Evolutionary conservation across 331 rosid species (phyloP).

Genomic region (Quercus phellos): DNA sequence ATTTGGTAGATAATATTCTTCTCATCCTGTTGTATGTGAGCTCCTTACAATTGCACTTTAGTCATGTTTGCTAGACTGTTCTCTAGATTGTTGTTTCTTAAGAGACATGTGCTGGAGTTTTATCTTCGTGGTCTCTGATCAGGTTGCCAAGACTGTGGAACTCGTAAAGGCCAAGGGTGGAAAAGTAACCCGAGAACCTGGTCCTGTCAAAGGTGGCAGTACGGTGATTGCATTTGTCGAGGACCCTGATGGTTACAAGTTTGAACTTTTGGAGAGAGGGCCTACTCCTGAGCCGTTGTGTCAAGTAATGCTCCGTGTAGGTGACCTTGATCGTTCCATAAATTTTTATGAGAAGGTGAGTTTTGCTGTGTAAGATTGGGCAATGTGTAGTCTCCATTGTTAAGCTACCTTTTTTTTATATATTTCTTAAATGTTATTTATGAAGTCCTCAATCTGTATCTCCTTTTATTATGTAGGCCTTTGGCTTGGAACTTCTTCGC

Average conservation of each 20-base stretch:
- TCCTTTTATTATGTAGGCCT: conserved; percentile 44
- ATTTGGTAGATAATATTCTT: neutral
- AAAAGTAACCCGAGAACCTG: conserved; percentile 76
- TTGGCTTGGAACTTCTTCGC: conserved; percentile 88
- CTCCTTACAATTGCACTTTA: neutral
- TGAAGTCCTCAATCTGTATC: neutral
- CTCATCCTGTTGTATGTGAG: neutral
- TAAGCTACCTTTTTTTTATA: conserved; percentile 1
- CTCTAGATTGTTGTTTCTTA: conserved; percentile 17
- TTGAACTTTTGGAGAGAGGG: conserved; percentile 81
- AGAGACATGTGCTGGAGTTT: neutral
- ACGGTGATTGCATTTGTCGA: conserved; percentile 63
- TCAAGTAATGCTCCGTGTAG: conserved; percentile 95
- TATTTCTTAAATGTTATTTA: conserved; percentile 7
- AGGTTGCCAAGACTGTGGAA: conserved; percentile 83
- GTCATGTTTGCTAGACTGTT: conserved; percentile 7
- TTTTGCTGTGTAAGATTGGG: neutral
- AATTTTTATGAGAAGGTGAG: conserved; percentile 81
- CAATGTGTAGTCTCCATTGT: conserved; percentile 7
- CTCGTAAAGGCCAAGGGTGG: conserved; percentile 85
- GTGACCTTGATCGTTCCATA: conserved; percentile 89
- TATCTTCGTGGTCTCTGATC: conserved; percentile 19
- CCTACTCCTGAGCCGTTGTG: conserved; percentile 89
- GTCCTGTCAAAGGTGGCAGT: conserved; percentile 65
- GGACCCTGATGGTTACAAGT: conserved; percentile 92